Conservation (phyloP, 306 rosid genomes). For the Dicorynia guianensis region DNA sequence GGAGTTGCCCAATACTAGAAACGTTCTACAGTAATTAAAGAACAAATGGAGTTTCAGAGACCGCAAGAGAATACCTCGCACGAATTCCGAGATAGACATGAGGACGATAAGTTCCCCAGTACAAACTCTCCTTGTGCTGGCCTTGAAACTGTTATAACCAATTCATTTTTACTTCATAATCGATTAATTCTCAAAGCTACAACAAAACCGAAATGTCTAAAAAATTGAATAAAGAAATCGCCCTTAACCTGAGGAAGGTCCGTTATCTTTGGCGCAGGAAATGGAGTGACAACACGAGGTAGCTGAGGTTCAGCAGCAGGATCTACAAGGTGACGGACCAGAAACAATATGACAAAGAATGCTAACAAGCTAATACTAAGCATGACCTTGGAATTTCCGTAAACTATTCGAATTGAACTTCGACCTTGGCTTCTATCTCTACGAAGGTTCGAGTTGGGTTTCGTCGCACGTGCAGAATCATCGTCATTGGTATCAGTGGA, state of each 20-base stretch:
- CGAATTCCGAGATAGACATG: constrained; percentile 89
- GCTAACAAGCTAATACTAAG: constrained; percentile 56
- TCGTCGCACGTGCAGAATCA: constrained; percentile 41
- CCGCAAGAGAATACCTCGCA: constrained; percentile 66
- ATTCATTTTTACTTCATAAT: constrained; percentile 24
- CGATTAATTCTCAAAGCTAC: not conserved
- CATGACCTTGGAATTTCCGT: constrained; percentile 58
- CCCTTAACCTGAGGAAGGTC: constrained; percentile 87
- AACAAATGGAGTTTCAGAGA: not conserved
- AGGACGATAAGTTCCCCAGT: constrained; percentile 99
- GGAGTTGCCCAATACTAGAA: not conserved
- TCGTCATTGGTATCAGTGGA: constrained; percentile 43
- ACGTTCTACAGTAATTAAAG: not conserved
- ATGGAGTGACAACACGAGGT: constrained; percentile 74
- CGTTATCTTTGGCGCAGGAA: constrained; percentile 84
- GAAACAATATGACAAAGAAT: constrained; percentile 58
- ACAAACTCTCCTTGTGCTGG: constrained; percentile 89
- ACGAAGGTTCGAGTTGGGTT: constrained; percentile 47
- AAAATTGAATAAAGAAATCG: not conserved
- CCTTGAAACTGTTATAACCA: constrained; percentile 81
- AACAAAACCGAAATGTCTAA: not conserved
- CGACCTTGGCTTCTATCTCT: constrained; percentile 52
- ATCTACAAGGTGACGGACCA: constrained; percentile 54
- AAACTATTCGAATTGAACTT: constrained; percentile 57
- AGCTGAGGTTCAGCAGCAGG: constrained; percentile 40